These are phyloP conservation scores for Monosporascus ibericus DNA, from an alignment of 2,329 filamentous ascomycete species.

Conservation along the genomic window DNA sequence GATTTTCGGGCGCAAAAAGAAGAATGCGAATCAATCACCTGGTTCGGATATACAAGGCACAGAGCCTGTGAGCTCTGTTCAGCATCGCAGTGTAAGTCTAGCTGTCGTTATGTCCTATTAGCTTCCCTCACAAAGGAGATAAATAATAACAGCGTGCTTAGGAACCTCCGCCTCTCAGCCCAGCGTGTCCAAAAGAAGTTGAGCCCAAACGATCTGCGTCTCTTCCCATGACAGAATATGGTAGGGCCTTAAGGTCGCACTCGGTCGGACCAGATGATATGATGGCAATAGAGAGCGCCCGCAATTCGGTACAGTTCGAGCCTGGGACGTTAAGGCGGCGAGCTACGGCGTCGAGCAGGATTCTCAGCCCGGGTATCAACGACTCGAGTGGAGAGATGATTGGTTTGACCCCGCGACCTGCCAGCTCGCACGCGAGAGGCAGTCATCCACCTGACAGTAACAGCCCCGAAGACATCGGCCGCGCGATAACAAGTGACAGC, in stretches of 20 bases:
- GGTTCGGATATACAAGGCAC: constrained; percentile 20
- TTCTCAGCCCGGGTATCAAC: constrained; percentile 31
- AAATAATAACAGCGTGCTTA: constrained; percentile 12
- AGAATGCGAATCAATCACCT: constrained; percentile 29
- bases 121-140: not conserved
- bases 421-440: constrained; percentile 50
- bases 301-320: constrained; percentile 47
- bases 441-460: constrained; percentile 33
- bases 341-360: constrained; percentile 36
- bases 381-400: constrained; percentile 38
- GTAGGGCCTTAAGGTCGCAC: constrained; percentile 55
- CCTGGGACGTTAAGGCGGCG: constrained; percentile 31
- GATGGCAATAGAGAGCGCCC: constrained; percentile 45
- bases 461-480: constrained; percentile 52
- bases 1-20: constrained; percentile 54
- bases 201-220: constrained; percentile 52
- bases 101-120: constrained; percentile 1
- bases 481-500: constrained; percentile 53
- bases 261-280: constrained; percentile 53
- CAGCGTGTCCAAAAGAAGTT: constrained; percentile 22
- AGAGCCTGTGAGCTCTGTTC: constrained; percentile 21
- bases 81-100: constrained; percentile 46
- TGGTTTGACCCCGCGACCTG: constrained; percentile 55
- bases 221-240: constrained; percentile 54
- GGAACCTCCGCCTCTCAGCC: constrained; percentile 34